Percentiles rank a stretch among this genome's conserved stretches.
These are phyloP conservation scores for Pichia sporocuriosa DNA, from an alignment of 805 yeast genomes.

Conservation along the genomic window DNA sequence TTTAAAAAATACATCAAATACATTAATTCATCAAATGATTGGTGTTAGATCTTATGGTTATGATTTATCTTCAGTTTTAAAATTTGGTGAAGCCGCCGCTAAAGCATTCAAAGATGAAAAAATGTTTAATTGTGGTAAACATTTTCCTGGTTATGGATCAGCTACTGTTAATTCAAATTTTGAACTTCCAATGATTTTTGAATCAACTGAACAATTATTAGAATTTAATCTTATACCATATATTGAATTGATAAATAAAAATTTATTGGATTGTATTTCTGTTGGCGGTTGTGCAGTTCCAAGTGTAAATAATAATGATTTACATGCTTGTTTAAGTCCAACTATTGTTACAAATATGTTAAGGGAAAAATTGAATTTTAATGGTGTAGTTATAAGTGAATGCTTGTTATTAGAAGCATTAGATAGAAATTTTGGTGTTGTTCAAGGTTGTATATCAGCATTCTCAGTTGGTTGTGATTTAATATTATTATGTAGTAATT, in stretches of 20 bases:
- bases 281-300: conserved; percentile 66
- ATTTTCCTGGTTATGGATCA: conserved; percentile 62
- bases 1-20: conserved; percentile 45
- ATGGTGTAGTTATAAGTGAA: conserved; percentile 53
- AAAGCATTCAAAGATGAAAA: conserved; percentile 50
- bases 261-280: conserved; percentile 45
- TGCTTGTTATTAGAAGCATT: conserved; percentile 59
- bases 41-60: conserved; percentile 59
- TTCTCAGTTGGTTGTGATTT: conserved; percentile 61
- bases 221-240: conserved; percentile 47
- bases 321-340: conserved; percentile 57
- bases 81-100: conserved; percentile 46
- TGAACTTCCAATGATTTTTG: conserved; percentile 54
- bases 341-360: conserved; percentile 43
- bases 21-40: conserved; percentile 34
- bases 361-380: conserved; percentile 43
- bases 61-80: conserved; percentile 51
- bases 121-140: conserved; percentile 49
- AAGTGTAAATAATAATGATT: conserved; percentile 50
- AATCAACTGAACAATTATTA: conserved; percentile 45
- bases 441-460: conserved; percentile 60
- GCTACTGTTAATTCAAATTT: conserved; percentile 51
- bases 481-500: conserved; percentile 55
- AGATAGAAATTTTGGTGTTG: conserved; percentile 55
- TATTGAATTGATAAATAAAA: conserved; percentile 37